Percentiles rank a stretch among this genome's conserved stretches.
phyloP scores from a whole-genome alignment of 805 yeast species.

The Pichia paraexigua region DNA sequence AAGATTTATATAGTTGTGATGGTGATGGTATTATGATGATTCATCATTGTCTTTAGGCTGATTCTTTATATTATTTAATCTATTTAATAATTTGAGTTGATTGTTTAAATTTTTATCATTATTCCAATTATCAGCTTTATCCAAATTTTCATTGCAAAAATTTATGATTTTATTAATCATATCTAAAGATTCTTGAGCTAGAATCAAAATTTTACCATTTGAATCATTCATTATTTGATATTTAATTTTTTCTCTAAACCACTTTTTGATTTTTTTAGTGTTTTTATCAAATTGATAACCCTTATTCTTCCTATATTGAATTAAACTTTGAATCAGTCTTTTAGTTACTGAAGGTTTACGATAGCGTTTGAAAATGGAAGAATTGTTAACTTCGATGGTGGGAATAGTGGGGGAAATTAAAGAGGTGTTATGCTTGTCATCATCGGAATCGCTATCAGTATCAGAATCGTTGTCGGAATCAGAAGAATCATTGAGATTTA shows the following conservation, averaged over 20 bases:
- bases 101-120: conserved; percentile 23
- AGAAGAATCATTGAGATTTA: conserved; percentile 15
- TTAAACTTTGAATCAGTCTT: conserved; percentile 22
- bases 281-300: conserved; percentile 9
- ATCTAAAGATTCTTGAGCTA: conserved; percentile 85
- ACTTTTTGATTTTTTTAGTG: conserved; percentile 11
- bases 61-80: conserved; percentile 21
- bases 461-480: conserved; percentile 5
- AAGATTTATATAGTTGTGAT: not conserved
- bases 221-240: conserved; percentile 31
- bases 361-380: conserved; percentile 9
- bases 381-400: conserved; percentile 8
- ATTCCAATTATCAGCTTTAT: conserved; percentile 79
- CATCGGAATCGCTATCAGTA: conserved; percentile 16
- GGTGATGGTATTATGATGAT: not conserved
- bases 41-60: not conserved
- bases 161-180: conserved; percentile 77
- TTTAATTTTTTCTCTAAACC: conserved; percentile 24
- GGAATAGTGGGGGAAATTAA: not conserved
- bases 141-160: conserved; percentile 79
- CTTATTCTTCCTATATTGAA: conserved; percentile 19
- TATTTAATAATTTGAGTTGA: conserved; percentile 20
- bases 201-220: conserved; percentile 65
- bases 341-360: conserved; percentile 18
- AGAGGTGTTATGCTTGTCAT: conserved; percentile 10